Evolutionary conservation across 257 asterid species (phyloP), one percentile per base, ranked within the genome.

Genomic region (Datura wrightii): DNA sequence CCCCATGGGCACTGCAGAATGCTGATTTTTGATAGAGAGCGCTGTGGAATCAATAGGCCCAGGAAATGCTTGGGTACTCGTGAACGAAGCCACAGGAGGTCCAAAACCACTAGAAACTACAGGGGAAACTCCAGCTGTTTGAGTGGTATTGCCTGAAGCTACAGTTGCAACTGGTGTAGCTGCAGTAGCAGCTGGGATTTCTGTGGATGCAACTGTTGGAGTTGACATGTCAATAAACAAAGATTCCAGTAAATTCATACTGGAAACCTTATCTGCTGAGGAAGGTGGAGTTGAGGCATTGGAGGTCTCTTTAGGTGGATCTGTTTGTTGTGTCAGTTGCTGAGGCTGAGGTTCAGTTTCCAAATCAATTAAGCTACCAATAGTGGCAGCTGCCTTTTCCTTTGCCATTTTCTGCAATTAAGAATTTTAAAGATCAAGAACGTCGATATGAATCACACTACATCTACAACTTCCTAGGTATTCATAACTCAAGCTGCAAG

Each of bases 301-400:
- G 83, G 67, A 78, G 13, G 37, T 39, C 62, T 79, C 87, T 69
- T 31, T 59, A 41, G 85, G 82, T 42, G 87, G 82, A 79, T 80
- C 81, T 62, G 50, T 84, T 85, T 83, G 66, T 82, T 60, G 85
- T 44, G 85, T 84, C 82, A 87, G 84, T 41, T 79, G 86, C 53
- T 41, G 70, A 82, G 93, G 83, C 90, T 85, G 93, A 56, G 92
- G 85, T 37, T 82, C 60, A 55, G 70, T 85, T 46, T 90, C 97
- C 52, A 90, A 94, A 84, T 95, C 97, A 58, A 95, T 95, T 93
- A 95, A 90, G 92, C 89, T 93, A 50, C 59, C 82, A 54, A 85
- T 14, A 52, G 62, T 86, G 66, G 82, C 86, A 1, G 82, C 53
- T 71, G 85, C 85, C 24, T 85, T 72, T 87, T 88, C 88, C 79